Evolutionary conservation across 805 yeast species (phyloP).

Genomic region (Vanderwaltozyma yarrowii): DNA sequence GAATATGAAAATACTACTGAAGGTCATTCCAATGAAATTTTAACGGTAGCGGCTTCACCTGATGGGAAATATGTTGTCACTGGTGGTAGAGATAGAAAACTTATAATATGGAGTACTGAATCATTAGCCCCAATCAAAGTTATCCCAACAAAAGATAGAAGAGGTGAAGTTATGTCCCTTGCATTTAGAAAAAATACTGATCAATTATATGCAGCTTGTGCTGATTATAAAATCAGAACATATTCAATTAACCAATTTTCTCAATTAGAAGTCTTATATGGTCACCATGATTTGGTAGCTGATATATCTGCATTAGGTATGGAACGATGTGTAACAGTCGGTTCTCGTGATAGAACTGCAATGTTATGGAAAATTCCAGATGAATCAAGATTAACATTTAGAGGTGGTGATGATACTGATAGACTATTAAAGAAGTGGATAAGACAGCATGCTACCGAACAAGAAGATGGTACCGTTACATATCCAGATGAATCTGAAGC

Average conservation of each 20-base stretch:
- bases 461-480: constrained; percentile 23
- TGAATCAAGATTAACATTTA: constrained; percentile 84
- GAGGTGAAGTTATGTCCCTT: constrained; percentile 62
- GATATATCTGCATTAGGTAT: constrained; percentile 73
- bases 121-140: constrained; percentile 66
- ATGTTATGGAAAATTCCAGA: constrained; percentile 96
- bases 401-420: constrained; percentile 70
- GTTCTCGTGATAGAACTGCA: constrained; percentile 89
- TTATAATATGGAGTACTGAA: constrained; percentile 81
- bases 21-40: constrained; percentile 71
- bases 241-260: constrained; percentile 78
- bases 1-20: constrained; percentile 42
- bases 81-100: constrained; percentile 76
- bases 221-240: constrained; percentile 82
- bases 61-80: constrained; percentile 86
- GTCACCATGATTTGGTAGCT: constrained; percentile 85
- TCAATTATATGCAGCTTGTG: constrained; percentile 86
- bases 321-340: constrained; percentile 94
- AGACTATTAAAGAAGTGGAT: constrained; percentile 30
- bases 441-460: constrained; percentile 24
- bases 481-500: constrained; percentile 25
- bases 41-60: constrained; percentile 71
- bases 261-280: constrained; percentile 83
- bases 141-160: constrained; percentile 60
- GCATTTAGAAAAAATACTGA: constrained; percentile 72